Evolutionary conservation across 306 rosid genomes (phyloP), one percentile per base, ranked within the genome.

Genomic region (Dryas drummondii): DNA sequence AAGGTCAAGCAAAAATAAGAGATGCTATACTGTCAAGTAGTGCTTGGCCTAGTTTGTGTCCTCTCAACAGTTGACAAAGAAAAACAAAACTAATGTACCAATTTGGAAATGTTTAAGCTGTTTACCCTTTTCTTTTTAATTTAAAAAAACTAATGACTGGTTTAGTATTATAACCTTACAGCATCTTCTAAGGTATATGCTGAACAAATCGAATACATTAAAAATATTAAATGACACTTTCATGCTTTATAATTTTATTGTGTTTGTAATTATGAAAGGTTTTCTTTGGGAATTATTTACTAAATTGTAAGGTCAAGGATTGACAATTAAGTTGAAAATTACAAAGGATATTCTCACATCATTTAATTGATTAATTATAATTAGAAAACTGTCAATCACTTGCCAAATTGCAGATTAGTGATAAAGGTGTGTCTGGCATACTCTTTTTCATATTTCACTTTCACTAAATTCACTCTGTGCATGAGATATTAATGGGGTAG

Each of bases 291-390:
- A 41, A 9, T 75, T 13, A 76, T 9, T 26, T 26, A 56, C 26
- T 12, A 46, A 44, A 59, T 54, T 27, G 32, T 44, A 27, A 49
- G 54, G 37, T 51, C 71, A 73, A 44, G 75, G 52, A 51, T 74
- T 71, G 76, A 32, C 73, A 78, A 27, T 27, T 27, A 27, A 78
- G 67, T 63, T 71, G 82, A 51, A 44, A 15, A 66, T 56, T 58
- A 8, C 13, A 48, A 15, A 57, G 68, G 56, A 63, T 71, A 63
- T 72, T 66, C 46, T 46, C 12, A 37, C n/a, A 17, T 26, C 78
- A 17, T 41, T 9, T 37, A 49, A 51, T 14, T 49, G 49, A 62
- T 50, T 44, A 32, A 32, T 67, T 12, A 66, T 40, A 9, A 77
- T 61, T 53, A 32, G 32, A 70, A 44, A 46, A 26, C 40, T 16